A percentile compares a stretch with the other conserved stretches of the same genome.
Evolutionary conservation across 75 land plant species (phyloP).

Genomic region (Selaginella tamariscina): DNA sequence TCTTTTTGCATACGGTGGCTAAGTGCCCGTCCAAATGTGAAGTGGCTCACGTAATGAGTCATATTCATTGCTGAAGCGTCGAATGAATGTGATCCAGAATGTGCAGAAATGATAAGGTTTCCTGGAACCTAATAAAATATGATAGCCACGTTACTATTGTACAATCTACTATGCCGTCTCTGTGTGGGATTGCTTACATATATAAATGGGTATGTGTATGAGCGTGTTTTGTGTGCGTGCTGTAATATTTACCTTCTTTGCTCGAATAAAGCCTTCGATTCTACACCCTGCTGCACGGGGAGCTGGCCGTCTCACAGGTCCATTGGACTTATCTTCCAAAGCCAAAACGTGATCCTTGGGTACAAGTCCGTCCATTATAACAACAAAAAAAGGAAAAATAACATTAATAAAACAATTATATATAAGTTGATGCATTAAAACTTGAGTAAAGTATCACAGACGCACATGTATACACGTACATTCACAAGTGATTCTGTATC

Average conservation of each 20-base stretch:
- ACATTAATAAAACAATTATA: too few relatives aligned
- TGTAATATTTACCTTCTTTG: slow-evolving; percentile 83
- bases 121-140: slow-evolving; percentile 99
- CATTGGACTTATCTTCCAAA: slow-evolving; percentile 42
- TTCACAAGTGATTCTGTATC: slow-evolving; percentile 69
- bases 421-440: too few relatives aligned
- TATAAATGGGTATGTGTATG: too few relatives aligned
- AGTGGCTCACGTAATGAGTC: slow-evolving; percentile 69
- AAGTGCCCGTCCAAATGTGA: slow-evolving; percentile 65
- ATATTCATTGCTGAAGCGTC: slow-evolving; percentile 84
- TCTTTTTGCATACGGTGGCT: slow-evolving; percentile 41
- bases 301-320: slow-evolving; percentile 61
- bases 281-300: slow-evolving; percentile 86
- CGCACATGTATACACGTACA: too few relatives aligned
- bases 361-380: slow-evolving; percentile 65
- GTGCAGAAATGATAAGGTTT: slow-evolving; percentile 78
- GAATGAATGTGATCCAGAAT: slow-evolving; percentile 85
- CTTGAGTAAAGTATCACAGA: too few relatives aligned
- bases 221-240: too few relatives aligned
- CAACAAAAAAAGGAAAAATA: too few relatives aligned
- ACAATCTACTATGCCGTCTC: too few relatives aligned
- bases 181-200: too few relatives aligned
- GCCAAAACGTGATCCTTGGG: slow-evolving; percentile 40
- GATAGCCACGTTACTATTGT: too few relatives aligned
- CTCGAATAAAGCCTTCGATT: slow-evolving; percentile 94